Conservation (phyloP, 495 filamentous ascomycete species). For the Lasiosphaeria ovina region DNA sequence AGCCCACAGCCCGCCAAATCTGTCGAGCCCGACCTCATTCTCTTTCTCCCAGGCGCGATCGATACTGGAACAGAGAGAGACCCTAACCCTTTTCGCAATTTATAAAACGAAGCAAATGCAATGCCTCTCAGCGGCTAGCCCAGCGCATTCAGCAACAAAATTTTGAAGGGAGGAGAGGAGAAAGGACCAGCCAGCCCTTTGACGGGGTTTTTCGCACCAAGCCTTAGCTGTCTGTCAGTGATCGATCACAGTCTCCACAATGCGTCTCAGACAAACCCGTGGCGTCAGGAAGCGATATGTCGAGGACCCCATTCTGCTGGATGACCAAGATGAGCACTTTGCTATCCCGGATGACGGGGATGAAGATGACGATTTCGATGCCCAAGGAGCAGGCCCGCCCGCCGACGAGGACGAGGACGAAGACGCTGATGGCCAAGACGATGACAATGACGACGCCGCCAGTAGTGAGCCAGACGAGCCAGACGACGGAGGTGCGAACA, state of each 20-base stretch:
- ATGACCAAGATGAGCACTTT: conserved; percentile 27
- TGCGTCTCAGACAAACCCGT: conserved; percentile 22
- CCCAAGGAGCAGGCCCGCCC: conserved; percentile 5
- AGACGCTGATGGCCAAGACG: conserved; percentile 15
- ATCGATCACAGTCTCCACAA: conserved; percentile 11
- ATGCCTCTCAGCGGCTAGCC: no score
- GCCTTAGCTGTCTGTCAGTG: no score
- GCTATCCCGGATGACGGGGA: conserved; percentile 11
- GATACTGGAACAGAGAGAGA: no score
- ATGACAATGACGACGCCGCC: conserved; percentile 18
- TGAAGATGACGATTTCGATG: conserved; percentile 26
- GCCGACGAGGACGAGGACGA: conserved; percentile 18
- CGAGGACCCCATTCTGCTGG: conserved; percentile 21
- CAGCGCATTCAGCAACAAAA: no score
- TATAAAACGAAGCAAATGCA: no score
- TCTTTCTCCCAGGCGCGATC: no score
- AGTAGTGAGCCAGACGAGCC: conserved; percentile 21
- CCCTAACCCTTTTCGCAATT: no score
- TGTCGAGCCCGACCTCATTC: no score
- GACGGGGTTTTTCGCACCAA: no score
- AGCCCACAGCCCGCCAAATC: no score
- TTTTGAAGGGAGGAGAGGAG: not conserved
- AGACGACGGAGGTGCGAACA: conserved; percentile 19
- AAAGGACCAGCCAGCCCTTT: not conserved
- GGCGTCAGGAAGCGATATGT: conserved; percentile 27